Conservation (phyloP, 2,329 filamentous ascomycete species). For the Plenodomus lindquistii region DNA sequence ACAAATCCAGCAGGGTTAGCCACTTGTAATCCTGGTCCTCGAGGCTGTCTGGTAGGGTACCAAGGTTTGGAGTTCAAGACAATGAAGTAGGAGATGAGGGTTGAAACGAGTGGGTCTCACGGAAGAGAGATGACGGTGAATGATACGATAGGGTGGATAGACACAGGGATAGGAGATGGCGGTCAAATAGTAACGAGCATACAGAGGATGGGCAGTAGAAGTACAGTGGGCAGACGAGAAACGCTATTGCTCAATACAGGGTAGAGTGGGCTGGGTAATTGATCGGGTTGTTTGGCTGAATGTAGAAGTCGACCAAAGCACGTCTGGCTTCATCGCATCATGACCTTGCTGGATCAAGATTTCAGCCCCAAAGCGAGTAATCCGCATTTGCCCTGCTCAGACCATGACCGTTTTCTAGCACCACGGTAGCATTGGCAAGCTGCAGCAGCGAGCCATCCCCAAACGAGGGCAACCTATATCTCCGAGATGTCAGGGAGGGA, state of each 20-base stretch:
- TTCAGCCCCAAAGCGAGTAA: conserved; percentile 50
- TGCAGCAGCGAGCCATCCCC: conserved; percentile 51
- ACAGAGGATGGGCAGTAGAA: conserved; percentile 36
- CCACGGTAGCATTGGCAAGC: conserved; percentile 52
- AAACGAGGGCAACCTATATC: conserved; percentile 46
- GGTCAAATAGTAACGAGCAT: conserved; percentile 28
- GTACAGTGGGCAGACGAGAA: conserved; percentile 36
- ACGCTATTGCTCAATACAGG: conserved; percentile 42
- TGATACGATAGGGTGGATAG: conserved; percentile 20
- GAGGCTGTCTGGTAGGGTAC: conserved; percentile 33
- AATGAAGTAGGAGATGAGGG: conserved; percentile 16
- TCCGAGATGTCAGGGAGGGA: conserved; percentile 46
- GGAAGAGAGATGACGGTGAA: conserved; percentile 17
- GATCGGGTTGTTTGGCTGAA: conserved; percentile 47
- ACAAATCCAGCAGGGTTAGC: conserved; percentile 36
- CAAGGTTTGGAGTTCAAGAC: conserved; percentile 19
- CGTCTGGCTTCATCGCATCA: conserved; percentile 39
- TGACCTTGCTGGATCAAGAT: conserved; percentile 45
- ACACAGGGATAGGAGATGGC: conserved; percentile 27
- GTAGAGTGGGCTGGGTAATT: conserved; percentile 34
- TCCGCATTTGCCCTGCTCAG: conserved; percentile 51
- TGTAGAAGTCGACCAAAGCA: conserved; percentile 44
- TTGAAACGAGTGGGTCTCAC: conserved; percentile 13
- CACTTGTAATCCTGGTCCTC: conserved; percentile 37
- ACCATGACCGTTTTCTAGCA: conserved; percentile 49